Base-by-base conservation (phyloP, 768 basidiomycete species). In the Naematelia encephala region DNA sequence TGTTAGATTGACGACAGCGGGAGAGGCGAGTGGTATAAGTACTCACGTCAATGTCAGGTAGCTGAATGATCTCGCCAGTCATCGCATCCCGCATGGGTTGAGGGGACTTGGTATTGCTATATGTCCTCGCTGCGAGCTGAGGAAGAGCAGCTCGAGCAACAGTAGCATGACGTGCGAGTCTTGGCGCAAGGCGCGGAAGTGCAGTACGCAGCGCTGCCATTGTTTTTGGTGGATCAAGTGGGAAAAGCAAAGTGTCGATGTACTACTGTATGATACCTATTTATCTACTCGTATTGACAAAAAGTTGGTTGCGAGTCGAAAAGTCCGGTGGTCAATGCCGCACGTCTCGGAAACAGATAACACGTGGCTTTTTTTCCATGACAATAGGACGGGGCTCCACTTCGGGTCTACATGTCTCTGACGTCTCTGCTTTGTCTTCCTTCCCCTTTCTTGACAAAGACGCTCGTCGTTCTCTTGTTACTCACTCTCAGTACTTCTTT, bases 21-120 rank as follows among this genome's bases (percentile, higher is more conserved):
- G 22, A n/a, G 16, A 8, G 14, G 45, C 34, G 22, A 19, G 34
- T 16, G 52, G 47, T 12, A 49, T 23, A 29, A 22, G 19, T n/a
- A 75, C 77, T 51, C 69, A 84, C 85, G 73, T 86, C 82, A 56
- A 87, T 82, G 64, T 84, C 83, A 0, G 82, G 80, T 4, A 77
- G 64, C 11, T 79, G 68, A 28, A 78, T 79, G 54, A 80, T 76
- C 72, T 84, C 82, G 44, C 82, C 83, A 16, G 83, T 84, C 80
- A 82, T 82, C 14, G 79, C 74, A 66, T 83, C 82, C 14, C 65
- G 39, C 43, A 56, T 51, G 19, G 68, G 68, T 25, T 57, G 51
- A 51, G 49, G 43, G 22, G 47, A 51, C 55, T 63, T 63, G 52
- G 16, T 8, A 8, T 39, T 39, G 34, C 34, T 39, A 39, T 39